Percentiles rank a stretch among this genome's conserved stretches.
Conservation (phyloP, 805 yeast species). For the Barnettozyma salicaria region DNA sequence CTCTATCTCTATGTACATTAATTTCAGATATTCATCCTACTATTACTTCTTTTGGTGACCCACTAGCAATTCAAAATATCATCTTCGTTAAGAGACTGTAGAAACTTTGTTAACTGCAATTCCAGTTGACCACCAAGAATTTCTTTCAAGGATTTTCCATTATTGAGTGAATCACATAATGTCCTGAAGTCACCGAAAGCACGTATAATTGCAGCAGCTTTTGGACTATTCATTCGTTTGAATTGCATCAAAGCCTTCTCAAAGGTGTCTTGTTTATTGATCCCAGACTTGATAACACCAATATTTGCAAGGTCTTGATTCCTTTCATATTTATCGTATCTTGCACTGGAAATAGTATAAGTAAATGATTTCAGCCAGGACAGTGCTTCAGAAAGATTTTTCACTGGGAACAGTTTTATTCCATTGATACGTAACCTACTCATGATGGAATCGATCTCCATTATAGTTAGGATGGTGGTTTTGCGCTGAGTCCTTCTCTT, state of each 20-base stretch:
- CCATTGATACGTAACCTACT: slow-evolving; percentile 42
- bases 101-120: slow-evolving; percentile 39
- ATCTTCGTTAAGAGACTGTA: slow-evolving; percentile 45
- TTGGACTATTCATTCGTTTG: slow-evolving; percentile 48
- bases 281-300: slow-evolving; percentile 50
- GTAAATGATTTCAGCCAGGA: slow-evolving; percentile 53
- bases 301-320: slow-evolving; percentile 50
- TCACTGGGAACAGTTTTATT: slow-evolving; percentile 45
- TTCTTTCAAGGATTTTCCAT: slow-evolving; percentile 36
- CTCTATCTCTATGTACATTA: background rate
- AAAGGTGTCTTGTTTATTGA: slow-evolving; percentile 40
- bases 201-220: slow-evolving; percentile 39
- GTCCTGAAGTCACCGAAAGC: slow-evolving; percentile 36
- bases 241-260: slow-evolving; percentile 49
- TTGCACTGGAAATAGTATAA: slow-evolving; percentile 44
- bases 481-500: slow-evolving; percentile 7
- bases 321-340: slow-evolving; percentile 52
- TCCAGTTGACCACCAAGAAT: slow-evolving; percentile 47
- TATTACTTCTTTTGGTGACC: no score
- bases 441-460: slow-evolving; percentile 36
- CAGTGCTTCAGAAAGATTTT: slow-evolving; percentile 39
- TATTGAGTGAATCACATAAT: slow-evolving; percentile 26
- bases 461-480: slow-evolving; percentile 7
- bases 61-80: slow-evolving; percentile 25
- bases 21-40: background rate